Evolutionary conservation across 352 stramenopile genomes (phyloP), one percentile per base, ranked within the genome.

Genomic region (Phytophthora vignae): DNA sequence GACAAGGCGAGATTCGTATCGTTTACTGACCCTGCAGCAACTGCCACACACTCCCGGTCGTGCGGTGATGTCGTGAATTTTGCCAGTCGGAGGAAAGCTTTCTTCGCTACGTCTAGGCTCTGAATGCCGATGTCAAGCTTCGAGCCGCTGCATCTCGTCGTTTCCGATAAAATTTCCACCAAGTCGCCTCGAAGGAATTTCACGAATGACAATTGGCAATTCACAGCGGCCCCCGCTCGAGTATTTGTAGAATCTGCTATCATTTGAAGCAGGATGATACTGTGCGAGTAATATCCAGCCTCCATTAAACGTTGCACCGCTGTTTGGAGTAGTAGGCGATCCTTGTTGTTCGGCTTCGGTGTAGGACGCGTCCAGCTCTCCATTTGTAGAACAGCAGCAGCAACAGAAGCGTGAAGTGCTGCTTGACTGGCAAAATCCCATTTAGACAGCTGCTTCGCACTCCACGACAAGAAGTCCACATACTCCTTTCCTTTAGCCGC

Each of bases 161-260:
- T 36, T 12, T 56, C 29, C 12, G 53, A 48, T 0, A 78, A 12
- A 7, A 58, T 71, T 15, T 27, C 19, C 27, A 64, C 25, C 12
- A 82, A 9, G 42, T 82, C 64, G 14, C 69, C 75, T 27, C 74
- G 65, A 0, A 85, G 17, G 53, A 85, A 85, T 19, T 59, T 44
- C 4, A 77, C 38, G 59, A 85, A 75, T 22, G 60, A 71, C 25
- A 81, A 52, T 25, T 69, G 53, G 53, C 78, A 85, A 33, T 50
- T 54, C 15, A 64, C 40, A 17, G 6, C 19, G 15, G 17, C 50
- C 12, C 22, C 55, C 40, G 8, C 4, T 53, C n/a, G 61, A 42
- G 5, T 14, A 19, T 49, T 52, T 40, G 25, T 27, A 42, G 29
- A 49, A 14, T 19, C 2, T 36, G 69, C 0, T 44, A 71, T n/a